phyloP scores from a whole-genome alignment of 2,329 filamentous ascomycete species.

The Exophiala oligosperma region DNA sequence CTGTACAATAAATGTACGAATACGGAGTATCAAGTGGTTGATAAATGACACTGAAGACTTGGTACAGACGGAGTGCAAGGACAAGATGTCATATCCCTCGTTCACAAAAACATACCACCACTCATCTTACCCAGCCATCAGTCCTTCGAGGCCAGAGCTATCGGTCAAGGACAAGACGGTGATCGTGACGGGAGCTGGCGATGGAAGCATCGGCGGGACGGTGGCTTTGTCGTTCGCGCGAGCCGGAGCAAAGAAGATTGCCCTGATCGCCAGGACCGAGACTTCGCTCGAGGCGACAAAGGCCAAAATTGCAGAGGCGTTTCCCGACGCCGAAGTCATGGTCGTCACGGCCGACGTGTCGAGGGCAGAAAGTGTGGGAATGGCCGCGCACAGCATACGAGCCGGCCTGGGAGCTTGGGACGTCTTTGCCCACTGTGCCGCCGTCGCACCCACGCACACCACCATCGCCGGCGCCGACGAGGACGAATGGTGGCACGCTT shows the following conservation, averaged over 20 bases:
- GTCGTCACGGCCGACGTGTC: slow-evolving; percentile 47
- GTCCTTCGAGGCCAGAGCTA: slow-evolving; percentile 35
- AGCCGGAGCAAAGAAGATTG: slow-evolving; percentile 48
- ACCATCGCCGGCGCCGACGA: slow-evolving; percentile 39
- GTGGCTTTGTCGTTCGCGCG: slow-evolving; percentile 56
- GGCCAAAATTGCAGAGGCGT: slow-evolving; percentile 15
- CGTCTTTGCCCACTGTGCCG: slow-evolving; percentile 50
- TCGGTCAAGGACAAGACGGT: slow-evolving; percentile 42
- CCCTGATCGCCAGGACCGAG: slow-evolving; percentile 42
- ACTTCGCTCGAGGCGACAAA: slow-evolving; percentile 34
- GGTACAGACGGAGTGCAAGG: background rate
- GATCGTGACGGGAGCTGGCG: slow-evolving; percentile 56
- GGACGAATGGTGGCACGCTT: slow-evolving; percentile 43
- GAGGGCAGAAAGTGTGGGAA: slow-evolving; percentile 36
- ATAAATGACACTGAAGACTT: no score
- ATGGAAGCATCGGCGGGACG: slow-evolving; percentile 54
- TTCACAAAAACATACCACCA: slow-evolving; percentile 38
- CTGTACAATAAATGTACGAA: no score
- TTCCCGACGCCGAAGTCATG: slow-evolving; percentile 35
- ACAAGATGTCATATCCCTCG: slow-evolving; percentile 30
- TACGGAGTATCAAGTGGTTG: no score
- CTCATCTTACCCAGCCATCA: slow-evolving; percentile 42
- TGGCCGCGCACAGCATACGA: slow-evolving; percentile 36
- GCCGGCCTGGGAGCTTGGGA: slow-evolving; percentile 40
- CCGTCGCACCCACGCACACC: slow-evolving; percentile 34